Evolutionary conservation across 2,329 filamentous ascomycete genomes (phyloP), one percentile per base, ranked within the genome.

Genomic region (Neurospora crassa): DNA sequence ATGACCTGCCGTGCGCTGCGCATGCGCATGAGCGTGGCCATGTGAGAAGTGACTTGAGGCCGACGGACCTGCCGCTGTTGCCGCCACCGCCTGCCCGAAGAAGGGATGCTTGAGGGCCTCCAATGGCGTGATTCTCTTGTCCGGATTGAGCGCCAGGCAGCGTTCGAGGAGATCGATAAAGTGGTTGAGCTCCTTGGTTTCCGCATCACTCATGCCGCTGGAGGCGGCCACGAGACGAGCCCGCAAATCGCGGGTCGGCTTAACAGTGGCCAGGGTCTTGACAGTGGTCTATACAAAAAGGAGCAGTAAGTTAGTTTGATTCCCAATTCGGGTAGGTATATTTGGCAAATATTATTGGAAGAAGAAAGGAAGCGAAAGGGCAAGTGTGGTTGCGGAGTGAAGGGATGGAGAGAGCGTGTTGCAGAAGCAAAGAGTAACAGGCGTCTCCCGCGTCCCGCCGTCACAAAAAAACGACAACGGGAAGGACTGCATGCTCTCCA

Each of bases 31-130:
- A 63, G 53, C 53, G 16, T 63, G 53, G 14, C 53, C 53, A 63
- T 63, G 53, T 37, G 53, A 63, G 16, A 63, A 63, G 29, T 63
- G 53, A 63, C 53, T 63, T 29, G 53, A 63, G 14, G 53, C 24
- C 16, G 53, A 63, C 24, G 53, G 53, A 37, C 53, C 53, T 16
- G 53, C 29, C 18, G 53, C 53, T 16, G 53, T n/a, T 24, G 53
- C 24, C 53, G 53, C 24, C 53, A 11, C 29, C 53, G 53, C 53
- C 16, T 34, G 53, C 37, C 82, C 83, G 76, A 98, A 93, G 81
- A 98, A 98, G 1, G 92, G 92, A 83, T 98, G 95, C 78, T 90
- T 91, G 76, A 98, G 83, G 68, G 96, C 96, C 78, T 98, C 94
- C 16, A 87, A 84, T 0, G 96, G 92, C 67, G 92, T 95, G 77